Conservation (phyloP, 208 protist genomes). For the Trypanosoma conorhini region DNA sequence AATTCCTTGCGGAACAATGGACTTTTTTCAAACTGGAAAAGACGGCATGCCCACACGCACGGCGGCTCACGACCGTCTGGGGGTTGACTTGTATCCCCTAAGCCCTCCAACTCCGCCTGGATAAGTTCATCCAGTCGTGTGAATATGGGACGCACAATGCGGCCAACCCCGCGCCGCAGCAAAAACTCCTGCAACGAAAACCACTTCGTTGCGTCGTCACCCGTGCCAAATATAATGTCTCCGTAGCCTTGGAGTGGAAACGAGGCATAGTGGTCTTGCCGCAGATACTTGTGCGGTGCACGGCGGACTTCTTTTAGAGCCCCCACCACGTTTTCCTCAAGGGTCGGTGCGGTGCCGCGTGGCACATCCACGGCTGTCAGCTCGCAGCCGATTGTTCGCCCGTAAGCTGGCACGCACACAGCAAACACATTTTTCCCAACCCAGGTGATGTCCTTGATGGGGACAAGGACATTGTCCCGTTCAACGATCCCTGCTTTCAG, state of each 20-base stretch:
- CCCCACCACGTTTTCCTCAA: constrained; percentile 15
- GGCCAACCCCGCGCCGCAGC: constrained; percentile 36
- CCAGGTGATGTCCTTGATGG: constrained; percentile 41
- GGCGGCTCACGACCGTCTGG: neutral
- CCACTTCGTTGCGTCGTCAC: constrained; percentile 30
- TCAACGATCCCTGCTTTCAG: too few relatives aligned
- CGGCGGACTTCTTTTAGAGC: constrained; percentile 19
- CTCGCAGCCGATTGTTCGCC: constrained; percentile 46
- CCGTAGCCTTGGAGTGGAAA: constrained; percentile 50
- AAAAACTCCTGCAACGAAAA: constrained; percentile 53
- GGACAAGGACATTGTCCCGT: constrained; percentile 33
- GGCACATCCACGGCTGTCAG: constrained; percentile 57
- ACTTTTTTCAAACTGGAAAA: constrained; percentile 22
- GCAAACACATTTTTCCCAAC: constrained; percentile 56
- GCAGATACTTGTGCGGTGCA: constrained; percentile 40
- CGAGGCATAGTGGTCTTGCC: constrained; percentile 42
- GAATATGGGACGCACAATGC: constrained; percentile 40
- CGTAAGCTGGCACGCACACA: constrained; percentile 33
- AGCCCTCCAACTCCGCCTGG: constrained; percentile 18
- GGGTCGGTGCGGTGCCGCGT: constrained; percentile 20
- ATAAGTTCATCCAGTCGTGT: constrained; percentile 32
- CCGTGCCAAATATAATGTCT: constrained; percentile 46
- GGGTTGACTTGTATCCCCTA: neutral
- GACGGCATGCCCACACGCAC: constrained; percentile 28
- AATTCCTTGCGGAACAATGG: constrained; percentile 20